Evolutionary conservation across 371 early-diverging fungal genomes (phyloP), one percentile per base, ranked within the genome.

Genomic region (Circinella umbellata): DNA sequence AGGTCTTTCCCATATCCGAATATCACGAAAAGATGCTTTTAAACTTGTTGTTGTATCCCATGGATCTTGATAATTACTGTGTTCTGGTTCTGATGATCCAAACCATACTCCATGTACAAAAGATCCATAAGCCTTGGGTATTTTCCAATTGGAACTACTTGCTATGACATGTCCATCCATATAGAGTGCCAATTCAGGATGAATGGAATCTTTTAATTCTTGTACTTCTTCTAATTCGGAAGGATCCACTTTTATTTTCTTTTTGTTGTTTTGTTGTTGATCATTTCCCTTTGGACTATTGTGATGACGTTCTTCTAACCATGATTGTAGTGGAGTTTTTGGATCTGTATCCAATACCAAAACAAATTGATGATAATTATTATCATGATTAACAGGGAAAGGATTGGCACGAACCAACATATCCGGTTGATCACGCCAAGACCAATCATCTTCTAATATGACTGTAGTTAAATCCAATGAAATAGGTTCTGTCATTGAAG

Each of bases 61-160:
- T 9, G 76, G 72, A 57, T 78, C 74, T 72, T 82, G 83, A 49
- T 82, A 82, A 18, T 76, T 66, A 34, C 71, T 75, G 55, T 73
- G 68, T 61, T 75, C 79, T 5, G 85, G 81, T 59, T 82, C 85
- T 38, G 77, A 73, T 0, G 81, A 79, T 1, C 85, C 85, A 65
- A 85, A 77, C 85, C 85, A 85, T 6, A 85, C 35, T 15, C 85
- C 83, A 1, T 72, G 70, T 9, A 85, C 68, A 9, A 68, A 55
- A n/a, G 68, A 60, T 7, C 71, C 75, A 10, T 68, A 68, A 4
- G 59, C 53, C 27, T 55, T 27, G 1, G 81, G 79, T 4, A 70
- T 64, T 3, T 57, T 37, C 82, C 81, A 82, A n/a, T 67, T 51
- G 4, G 62, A 36, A 17, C 70, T 72, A 36, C 81, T 81, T 5